A percentile compares a stretch with the other conserved stretches of the same genome.
phyloP scores from a whole-genome alignment of 2,329 filamentous ascomycete species.

The Aspergillus sp. region DNA sequence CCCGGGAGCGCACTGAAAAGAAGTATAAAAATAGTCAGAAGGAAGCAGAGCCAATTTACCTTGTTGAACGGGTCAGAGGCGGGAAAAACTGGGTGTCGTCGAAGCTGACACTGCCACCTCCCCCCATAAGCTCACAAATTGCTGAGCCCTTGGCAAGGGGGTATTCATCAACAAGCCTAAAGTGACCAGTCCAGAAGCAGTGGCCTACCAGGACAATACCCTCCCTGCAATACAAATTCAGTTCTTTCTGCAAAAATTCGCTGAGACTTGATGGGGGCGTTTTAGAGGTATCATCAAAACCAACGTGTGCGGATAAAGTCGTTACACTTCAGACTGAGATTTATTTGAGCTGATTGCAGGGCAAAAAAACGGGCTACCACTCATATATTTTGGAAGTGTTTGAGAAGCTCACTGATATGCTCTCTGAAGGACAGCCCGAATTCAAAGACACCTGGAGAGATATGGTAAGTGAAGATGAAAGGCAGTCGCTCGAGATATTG shows the following conservation, averaged over 20 bases:
- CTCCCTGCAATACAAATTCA: slow-evolving; percentile 63
- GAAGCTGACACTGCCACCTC: slow-evolving; percentile 60
- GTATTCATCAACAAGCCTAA: slow-evolving; percentile 66
- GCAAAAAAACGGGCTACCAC: slow-evolving; percentile 78
- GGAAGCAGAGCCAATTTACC: not conserved
- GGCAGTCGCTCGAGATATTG: not conserved
- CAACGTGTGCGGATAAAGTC: not conserved
- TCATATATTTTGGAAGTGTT: slow-evolving; percentile 80
- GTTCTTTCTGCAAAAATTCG: slow-evolving; percentile 61
- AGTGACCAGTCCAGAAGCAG: slow-evolving; percentile 61
- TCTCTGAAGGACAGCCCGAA: slow-evolving; percentile 77
- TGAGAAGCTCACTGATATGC: slow-evolving; percentile 67
- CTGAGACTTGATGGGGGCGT: slow-evolving; percentile 61
- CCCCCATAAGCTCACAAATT: slow-evolving; percentile 47
- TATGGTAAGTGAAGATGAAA: slow-evolving; percentile 53
- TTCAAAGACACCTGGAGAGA: slow-evolving; percentile 86
- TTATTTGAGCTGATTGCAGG: slow-evolving; percentile 50
- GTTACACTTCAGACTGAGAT: not conserved
- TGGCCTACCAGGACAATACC: slow-evolving; percentile 58
- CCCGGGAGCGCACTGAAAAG: not conserved
- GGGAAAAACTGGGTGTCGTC: not conserved
- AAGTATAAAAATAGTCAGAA: not conserved
- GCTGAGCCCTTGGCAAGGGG: slow-evolving; percentile 60
- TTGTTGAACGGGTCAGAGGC: not conserved
- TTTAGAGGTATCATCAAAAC: slow-evolving; percentile 55